These are phyloP conservation scores for Metschnikowia proteae DNA, from an alignment of 805 yeast species.

Conservation along the genomic window DNA sequence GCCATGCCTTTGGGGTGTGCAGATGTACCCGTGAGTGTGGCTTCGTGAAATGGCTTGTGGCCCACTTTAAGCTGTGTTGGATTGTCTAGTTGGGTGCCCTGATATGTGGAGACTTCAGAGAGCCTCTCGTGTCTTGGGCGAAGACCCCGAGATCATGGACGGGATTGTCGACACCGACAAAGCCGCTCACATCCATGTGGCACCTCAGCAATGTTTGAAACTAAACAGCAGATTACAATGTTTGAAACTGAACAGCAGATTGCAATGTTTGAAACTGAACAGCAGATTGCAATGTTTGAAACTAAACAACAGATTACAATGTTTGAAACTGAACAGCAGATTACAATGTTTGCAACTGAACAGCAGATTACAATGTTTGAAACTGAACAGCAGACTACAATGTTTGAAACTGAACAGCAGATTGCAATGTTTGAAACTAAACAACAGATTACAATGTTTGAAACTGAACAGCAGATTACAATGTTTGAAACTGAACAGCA, in stretches of 20 bases:
- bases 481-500: slow-evolving; percentile 33
- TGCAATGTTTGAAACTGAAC: slow-evolving; percentile 9
- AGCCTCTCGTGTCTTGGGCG: slow-evolving; percentile 10
- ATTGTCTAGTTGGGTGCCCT: slow-evolving; percentile 27
- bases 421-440: slow-evolving; percentile 11
- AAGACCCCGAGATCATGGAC: slow-evolving; percentile 19
- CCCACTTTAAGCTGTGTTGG: slow-evolving; percentile 35
- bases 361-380: slow-evolving; percentile 15
- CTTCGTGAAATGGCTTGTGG: slow-evolving; percentile 36
- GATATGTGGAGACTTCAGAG: slow-evolving; percentile 8
- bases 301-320: slow-evolving; percentile 15
- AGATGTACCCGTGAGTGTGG: slow-evolving; percentile 45
- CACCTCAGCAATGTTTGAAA: slow-evolving; percentile 30
- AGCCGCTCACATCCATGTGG: slow-evolving; percentile 54
- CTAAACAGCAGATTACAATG: slow-evolving; percentile 15
- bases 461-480: no score
- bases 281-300: slow-evolving; percentile 15
- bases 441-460: slow-evolving; percentile 15
- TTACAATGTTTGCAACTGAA: slow-evolving; percentile 9
- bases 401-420: slow-evolving; percentile 8
- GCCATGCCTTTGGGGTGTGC: slow-evolving; percentile 42
- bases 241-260: no score
- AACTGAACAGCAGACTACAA: slow-evolving; percentile 1
- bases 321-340: no score
- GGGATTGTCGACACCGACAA: slow-evolving; percentile 34